Evolutionary conservation across 2,329 filamentous ascomycete species (phyloP), one percentile per base, ranked within the genome.

Genomic region (Orbilia blumenaviensis): DNA sequence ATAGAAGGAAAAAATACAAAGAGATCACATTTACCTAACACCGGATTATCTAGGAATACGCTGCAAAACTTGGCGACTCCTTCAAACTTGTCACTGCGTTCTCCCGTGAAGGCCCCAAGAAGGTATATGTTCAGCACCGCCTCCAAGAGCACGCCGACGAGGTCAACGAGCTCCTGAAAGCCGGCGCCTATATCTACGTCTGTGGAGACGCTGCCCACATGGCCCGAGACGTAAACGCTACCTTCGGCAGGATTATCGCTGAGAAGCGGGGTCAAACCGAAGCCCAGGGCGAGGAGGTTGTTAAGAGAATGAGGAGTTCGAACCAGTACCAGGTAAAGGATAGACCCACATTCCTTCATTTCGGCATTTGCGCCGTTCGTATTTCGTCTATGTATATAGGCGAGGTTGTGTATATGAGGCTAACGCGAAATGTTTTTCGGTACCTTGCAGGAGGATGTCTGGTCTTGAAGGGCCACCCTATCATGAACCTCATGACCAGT

Each of bases 131-230:
- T 21, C 95, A 99, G 84, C 93, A 99, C 84, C 88, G 92, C 77
- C 87, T 99, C 76, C 91, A 92, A 84, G 92, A 98, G 83, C 87
- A 90, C 60, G 90, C 92, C 73, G 88, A 92, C 81, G 89, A 97
- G 80, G 87, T 99, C 84, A 94, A 96, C 84, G 90, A 94, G 78
- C 88, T 99, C 0, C 87, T 99, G 8, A 87, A 93, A 83, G 92
- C 94, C 83, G 90, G 90, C 81, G 95, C 93, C 3, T 97, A 95
- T 84, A 94, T 99, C 83, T 99, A 99, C 83, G 94, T 99, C 72
- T 99, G 96, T 81, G 95, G 95, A 84, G 95, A 99, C 82, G 96
- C 96, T 0, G 92, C 95, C 68, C 94, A 97, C 85, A 97, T 97
- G 94, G 94, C 94, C 52, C 90, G 94, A 71, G 94, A 96, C 83